Conservation (phyloP, 371 early-diverging fungal species). For the Mucor sp. region DNA sequence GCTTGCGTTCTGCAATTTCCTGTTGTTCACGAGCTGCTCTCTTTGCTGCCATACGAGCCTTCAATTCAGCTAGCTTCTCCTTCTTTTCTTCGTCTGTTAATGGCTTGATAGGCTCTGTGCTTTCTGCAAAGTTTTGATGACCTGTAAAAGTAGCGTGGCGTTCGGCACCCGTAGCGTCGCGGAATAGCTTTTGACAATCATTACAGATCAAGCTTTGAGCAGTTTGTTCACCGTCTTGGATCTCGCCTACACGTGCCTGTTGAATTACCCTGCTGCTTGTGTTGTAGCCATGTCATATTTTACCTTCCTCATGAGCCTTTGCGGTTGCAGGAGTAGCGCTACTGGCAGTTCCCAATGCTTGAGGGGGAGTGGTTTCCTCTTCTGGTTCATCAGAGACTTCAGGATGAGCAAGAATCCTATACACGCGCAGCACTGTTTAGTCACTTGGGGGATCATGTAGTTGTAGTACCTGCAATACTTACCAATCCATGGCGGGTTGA, state of each 20-base stretch:
- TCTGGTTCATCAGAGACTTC: slow-evolving; percentile 75
- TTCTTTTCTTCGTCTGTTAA: slow-evolving; percentile 87
- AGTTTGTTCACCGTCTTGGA: slow-evolving; percentile 65
- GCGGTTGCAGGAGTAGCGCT: slow-evolving; percentile 14
- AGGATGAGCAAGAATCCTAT: slow-evolving; percentile 75
- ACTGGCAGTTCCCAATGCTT: slow-evolving; percentile 31
- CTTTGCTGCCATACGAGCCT: slow-evolving; percentile 71
- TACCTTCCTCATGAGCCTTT: slow-evolving; percentile 37
- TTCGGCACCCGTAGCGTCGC: slow-evolving; percentile 80
- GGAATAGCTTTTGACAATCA: slow-evolving; percentile 84
- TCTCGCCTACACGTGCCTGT: slow-evolving; percentile 54
- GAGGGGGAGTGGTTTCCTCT: slow-evolving; percentile 33
- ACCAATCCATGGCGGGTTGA: slow-evolving; percentile 92
- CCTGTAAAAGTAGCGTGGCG: slow-evolving; percentile 81
- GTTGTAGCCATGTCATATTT: not conserved
- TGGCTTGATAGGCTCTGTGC: slow-evolving; percentile 81
- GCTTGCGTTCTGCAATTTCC: slow-evolving; percentile 73
- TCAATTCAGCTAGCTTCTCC: slow-evolving; percentile 76
- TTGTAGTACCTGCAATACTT: not conserved
- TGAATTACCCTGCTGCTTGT: not conserved
- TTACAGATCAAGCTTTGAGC: slow-evolving; percentile 84
- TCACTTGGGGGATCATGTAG: not conserved
- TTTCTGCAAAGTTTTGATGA: slow-evolving; percentile 88
- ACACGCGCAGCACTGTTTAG: not conserved
- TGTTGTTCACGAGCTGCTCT: slow-evolving; percentile 61